phyloP scores from a whole-genome alignment of 345 rosid genomes.

The Rhodomyrtus tomentosa region DNA sequence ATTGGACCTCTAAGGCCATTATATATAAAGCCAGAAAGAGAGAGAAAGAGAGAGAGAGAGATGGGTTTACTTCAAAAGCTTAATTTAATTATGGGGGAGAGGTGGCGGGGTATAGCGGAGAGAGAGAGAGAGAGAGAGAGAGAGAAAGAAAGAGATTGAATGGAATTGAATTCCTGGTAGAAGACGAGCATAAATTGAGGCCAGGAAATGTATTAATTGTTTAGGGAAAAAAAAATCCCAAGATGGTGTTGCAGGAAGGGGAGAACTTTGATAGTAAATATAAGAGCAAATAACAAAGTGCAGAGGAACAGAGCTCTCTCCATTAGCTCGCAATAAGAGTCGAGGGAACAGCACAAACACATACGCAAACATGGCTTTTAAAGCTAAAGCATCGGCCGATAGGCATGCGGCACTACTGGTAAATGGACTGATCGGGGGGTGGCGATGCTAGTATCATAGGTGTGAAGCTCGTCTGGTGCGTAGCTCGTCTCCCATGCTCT shows the following conservation, averaged over 20 bases:
- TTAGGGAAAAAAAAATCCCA: constrained; percentile 32
- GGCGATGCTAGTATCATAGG: no score
- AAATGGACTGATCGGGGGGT: no score
- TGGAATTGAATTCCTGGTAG: constrained; percentile 26
- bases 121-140: not conserved
- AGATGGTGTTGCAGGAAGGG: constrained; percentile 10
- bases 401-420: no score
- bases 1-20: constrained; percentile 27
- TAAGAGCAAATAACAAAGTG: constrained; percentile 5
- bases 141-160: constrained; percentile 17
- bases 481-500: no score
- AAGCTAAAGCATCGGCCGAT: not conserved
- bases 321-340: constrained; percentile 13
- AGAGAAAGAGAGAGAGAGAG: constrained; percentile 7
- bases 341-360: not conserved
- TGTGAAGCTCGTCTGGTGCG: no score
- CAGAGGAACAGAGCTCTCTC: constrained; percentile 30
- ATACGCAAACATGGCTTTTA: not conserved
- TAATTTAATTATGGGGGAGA: constrained; percentile 58
- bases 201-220: constrained; percentile 41
- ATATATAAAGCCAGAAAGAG: constrained; percentile 27
- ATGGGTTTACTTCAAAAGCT: constrained; percentile 51
- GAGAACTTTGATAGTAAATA: constrained; percentile 26
- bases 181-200: constrained; percentile 44
- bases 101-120: constrained; percentile 29